Evolutionary conservation across 257 asterid species (phyloP).

Genomic region (Prunella vulgaris): DNA sequence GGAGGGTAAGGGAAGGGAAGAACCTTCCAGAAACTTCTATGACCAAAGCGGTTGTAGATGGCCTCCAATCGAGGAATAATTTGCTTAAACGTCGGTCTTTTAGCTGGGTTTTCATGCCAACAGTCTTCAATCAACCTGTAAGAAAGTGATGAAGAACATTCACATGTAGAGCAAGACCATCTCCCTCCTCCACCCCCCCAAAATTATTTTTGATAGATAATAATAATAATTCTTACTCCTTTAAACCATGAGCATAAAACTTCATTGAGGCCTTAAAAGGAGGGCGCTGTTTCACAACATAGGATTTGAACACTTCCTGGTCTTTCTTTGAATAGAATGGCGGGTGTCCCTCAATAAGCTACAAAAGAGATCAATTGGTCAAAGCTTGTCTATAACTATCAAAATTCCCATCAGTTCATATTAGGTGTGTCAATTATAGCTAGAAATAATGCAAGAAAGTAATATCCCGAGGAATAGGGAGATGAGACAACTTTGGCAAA

Average conservation of each 20-base stretch:
- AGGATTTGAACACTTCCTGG: slow-evolving; percentile 56
- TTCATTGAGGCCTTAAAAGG: slow-evolving; percentile 67
- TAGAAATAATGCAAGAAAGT: background rate
- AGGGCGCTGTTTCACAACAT: slow-evolving; percentile 67
- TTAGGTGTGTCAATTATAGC: background rate
- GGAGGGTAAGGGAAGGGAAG: background rate
- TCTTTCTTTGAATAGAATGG: slow-evolving; percentile 63
- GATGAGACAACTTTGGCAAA: background rate
- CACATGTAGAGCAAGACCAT: too few species aligned
- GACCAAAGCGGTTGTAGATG: slow-evolving; percentile 53
- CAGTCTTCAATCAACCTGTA: slow-evolving; percentile 86
- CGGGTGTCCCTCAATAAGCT: slow-evolving; percentile 87
- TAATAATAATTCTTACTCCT: slow-evolving; percentile 51
- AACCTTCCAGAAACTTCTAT: slow-evolving; percentile 85
- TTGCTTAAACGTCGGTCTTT: slow-evolving; percentile 77
- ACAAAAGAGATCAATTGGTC: slow-evolving; percentile 25
- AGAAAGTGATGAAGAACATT: background rate
- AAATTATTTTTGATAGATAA: too few species aligned
- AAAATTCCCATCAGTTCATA: background rate
- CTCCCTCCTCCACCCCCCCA: too few species aligned
- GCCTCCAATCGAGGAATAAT: slow-evolving; percentile 75
- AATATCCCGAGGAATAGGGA: background rate
- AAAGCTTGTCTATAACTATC: slow-evolving; percentile 3
- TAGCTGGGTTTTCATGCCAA: slow-evolving; percentile 70
- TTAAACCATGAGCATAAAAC: slow-evolving; percentile 72